Base-by-base conservation (phyloP, 495 filamentous ascomycete species). In the Penicillium malachiteum region DNA sequence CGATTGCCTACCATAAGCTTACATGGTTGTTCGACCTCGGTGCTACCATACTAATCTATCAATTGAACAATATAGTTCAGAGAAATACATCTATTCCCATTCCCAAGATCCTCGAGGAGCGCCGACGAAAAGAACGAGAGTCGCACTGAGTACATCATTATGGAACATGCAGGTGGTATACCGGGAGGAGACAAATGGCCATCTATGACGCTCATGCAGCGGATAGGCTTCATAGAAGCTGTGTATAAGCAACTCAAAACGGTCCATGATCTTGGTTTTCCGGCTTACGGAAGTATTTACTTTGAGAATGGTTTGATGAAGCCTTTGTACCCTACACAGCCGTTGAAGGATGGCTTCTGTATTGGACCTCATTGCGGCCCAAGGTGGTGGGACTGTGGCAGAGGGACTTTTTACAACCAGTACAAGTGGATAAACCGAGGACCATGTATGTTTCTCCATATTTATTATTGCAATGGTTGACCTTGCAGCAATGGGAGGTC, bases 61-160 rank as follows among this genome's bases (percentile, higher is more conserved):
- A 26, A 26, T 4, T 26, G 21, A 26, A 4, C 1, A 26, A 26
- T 26, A 26, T 26, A 26, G 21, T 26, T 2, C 21, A 26, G 21
- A 26, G 21, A 26, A 1, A 4, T 26, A 26, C 21, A 4, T 26
- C 21, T 26, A 26, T 52, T 32, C 72, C 73, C 6, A 72, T 77
- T 34, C 74, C 71, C 11, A 69, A 58, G 55, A 68, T 78, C 35
- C 67, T 77, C 17, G 74, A 72, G n/a, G n/a, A n/a, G n/a, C n/a
- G n/a, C n/a, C n/a, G n/a, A 52, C 78, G 73, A 68, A 72, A 60
- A 37, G 62, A 78, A 73, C 47, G 13, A 50, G 35, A 61, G 74
- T 58, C 73, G 75, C 18, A 68, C 54, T 44, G 74, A 79, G 59
- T 77, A 79, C 57, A 77, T 78, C 26, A 75, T 79, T 37, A 74